phyloP scores from a whole-genome alignment of 2,329 filamentous ascomycete species.

The Botrytis tulipae region DNA sequence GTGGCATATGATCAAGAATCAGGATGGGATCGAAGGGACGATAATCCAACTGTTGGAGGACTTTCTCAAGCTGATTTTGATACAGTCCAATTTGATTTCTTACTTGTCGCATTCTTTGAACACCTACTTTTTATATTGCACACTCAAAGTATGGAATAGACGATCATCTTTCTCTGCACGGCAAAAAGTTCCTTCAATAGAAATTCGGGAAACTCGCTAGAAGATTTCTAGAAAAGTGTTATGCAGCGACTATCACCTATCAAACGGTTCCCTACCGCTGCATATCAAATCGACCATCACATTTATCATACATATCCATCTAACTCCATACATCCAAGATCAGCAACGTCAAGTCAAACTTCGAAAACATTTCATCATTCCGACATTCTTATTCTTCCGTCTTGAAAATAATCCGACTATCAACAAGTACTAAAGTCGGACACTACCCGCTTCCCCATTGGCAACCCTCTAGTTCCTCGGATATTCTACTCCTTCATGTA shows the following conservation, averaged over 20 bases:
- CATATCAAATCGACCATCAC: neutral
- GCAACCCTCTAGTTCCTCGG: neutral
- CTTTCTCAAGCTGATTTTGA: neutral
- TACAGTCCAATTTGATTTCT: neutral
- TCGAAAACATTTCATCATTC: neutral
- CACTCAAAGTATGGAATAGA: neutral
- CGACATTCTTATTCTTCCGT: neutral
- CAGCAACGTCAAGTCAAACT: neutral
- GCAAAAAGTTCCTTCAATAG: neutral
- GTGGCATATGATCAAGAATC: neutral
- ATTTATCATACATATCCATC: neutral
- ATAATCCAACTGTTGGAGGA: neutral
- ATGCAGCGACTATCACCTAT: neutral
- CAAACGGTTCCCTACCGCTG: conserved; percentile 3
- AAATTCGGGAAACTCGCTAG: conserved; percentile 2
- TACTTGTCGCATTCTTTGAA: neutral
- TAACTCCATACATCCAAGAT: neutral
- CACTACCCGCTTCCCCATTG: neutral
- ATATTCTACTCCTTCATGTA: neutral
- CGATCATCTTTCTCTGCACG: neutral
- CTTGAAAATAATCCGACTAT: neutral
- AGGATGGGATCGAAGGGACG: neutral
- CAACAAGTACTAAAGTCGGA: neutral
- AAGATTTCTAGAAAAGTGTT: conserved; percentile 1
- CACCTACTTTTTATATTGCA: neutral